Conservation (phyloP, 352 stramenopile genomes). For the Phytophthora brassicae region DNA sequence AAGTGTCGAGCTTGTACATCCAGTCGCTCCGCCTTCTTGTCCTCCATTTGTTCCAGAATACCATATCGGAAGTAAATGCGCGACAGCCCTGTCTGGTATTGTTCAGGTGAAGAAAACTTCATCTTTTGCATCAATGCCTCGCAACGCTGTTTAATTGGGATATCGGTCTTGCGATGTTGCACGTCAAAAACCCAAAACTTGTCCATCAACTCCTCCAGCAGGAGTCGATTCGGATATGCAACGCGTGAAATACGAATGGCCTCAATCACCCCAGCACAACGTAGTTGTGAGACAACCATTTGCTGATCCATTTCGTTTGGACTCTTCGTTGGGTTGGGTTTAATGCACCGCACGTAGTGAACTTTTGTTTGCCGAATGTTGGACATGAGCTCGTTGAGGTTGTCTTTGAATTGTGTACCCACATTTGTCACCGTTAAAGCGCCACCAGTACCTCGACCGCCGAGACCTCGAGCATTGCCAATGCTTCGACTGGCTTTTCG, state of each 20-base stretch:
- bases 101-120: constrained; percentile 58
- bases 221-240: constrained; percentile 96
- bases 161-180: constrained; percentile 37
- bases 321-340: constrained; percentile 97
- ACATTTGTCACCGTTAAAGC: constrained; percentile 66
- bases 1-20: constrained; percentile 63
- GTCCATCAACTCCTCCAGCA: constrained; percentile 80
- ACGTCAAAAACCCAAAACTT: constrained; percentile 81
- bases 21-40: constrained; percentile 57
- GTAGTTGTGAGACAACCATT: constrained; percentile 95
- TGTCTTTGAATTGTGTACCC: constrained; percentile 86
- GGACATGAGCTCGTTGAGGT: constrained; percentile 92
- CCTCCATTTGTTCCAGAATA: constrained; percentile 79
- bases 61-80: constrained; percentile 85
- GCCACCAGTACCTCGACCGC: constrained; percentile 43
- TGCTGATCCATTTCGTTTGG: constrained; percentile 82
- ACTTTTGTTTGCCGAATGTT: constrained; percentile 94
- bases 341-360: constrained; percentile 99
- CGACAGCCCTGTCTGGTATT: constrained; percentile 78
- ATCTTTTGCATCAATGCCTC: constrained; percentile 64
- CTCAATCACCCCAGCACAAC: constrained; percentile 98
- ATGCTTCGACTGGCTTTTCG: constrained; percentile 26
- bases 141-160: constrained; percentile 48
- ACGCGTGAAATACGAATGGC: constrained; percentile 97
- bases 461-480: constrained; percentile 20